phyloP scores from a whole-genome alignment of 306 rosid species.

The Dalbergia cultrata region DNA sequence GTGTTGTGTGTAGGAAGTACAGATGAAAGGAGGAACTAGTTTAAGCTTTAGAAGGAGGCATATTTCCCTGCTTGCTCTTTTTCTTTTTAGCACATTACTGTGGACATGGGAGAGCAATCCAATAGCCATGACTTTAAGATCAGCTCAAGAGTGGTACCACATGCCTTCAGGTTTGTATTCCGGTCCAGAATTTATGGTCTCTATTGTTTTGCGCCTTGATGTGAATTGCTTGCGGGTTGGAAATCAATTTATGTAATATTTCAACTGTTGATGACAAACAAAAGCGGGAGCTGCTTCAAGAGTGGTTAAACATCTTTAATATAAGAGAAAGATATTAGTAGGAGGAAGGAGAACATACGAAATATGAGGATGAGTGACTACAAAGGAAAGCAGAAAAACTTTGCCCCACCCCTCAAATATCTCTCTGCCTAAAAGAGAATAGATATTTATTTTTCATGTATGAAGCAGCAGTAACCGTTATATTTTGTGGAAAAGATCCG shows the following conservation, averaged over 20 bases:
- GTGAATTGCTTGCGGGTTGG: no score
- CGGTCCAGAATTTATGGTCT: neutral
- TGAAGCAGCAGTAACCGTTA: neutral
- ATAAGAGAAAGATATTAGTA: neutral
- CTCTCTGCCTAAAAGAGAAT: conserved; percentile 21
- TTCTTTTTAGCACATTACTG: conserved; percentile 59
- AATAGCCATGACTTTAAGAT: conserved; percentile 54
- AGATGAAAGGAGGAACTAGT: conserved; percentile 73
- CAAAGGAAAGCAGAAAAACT: neutral
- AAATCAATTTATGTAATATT: no score
- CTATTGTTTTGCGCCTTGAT: neutral
- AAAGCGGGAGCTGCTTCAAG: neutral
- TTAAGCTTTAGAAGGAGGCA: conserved; percentile 57
- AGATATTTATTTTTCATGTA: neutral
- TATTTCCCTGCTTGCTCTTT: conserved; percentile 62
- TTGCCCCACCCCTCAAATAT: neutral
- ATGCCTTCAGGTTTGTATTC: conserved; percentile 68
- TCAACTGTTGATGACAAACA: no score
- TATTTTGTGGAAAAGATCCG: neutral
- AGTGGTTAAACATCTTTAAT: neutral
- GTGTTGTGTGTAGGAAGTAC: neutral
- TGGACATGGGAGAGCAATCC: conserved; percentile 84
- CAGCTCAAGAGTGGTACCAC: conserved; percentile 55
- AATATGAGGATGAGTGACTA: conserved; percentile 15
- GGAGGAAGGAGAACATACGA: neutral